Percentiles rank a stretch among this genome's conserved stretches.
phyloP scores from a whole-genome alignment of 2,329 filamentous ascomycete genomes.

The Xylaria sp. region DNA sequence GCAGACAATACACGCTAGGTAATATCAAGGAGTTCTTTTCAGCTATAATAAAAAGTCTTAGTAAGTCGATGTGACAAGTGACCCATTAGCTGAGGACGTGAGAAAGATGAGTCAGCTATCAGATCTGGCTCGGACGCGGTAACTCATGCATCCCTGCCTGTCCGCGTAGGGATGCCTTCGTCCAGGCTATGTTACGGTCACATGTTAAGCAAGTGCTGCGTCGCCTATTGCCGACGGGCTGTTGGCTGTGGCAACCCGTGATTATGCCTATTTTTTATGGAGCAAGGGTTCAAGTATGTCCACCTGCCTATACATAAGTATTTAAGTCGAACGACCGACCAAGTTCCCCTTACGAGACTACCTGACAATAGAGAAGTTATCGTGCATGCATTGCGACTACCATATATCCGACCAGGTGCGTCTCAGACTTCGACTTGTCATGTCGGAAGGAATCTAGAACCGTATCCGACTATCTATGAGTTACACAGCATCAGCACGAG shows the following conservation, averaged over 20 bases:
- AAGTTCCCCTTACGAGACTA: neutral
- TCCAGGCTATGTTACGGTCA: constrained; percentile 28
- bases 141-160: neutral
- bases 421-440: neutral
- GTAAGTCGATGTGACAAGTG: constrained; percentile 8
- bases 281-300: neutral
- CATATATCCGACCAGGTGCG: neutral
- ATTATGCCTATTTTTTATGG: neutral
- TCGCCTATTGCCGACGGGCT: neutral
- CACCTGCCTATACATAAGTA: constrained; percentile 14
- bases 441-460: neutral
- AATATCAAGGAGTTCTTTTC: constrained; percentile 43
- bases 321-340: too few relatives aligned
- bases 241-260: constrained; percentile 14
- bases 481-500: neutral
- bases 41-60: constrained; percentile 10
- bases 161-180: neutral
- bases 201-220: constrained; percentile 15
- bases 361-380: too few relatives aligned
- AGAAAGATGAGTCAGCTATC: neutral
- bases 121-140: neutral
- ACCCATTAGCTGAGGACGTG: neutral
- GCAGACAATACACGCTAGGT: constrained; percentile 46
- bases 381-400: neutral
- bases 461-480: neutral